A percentile compares a stretch with the other conserved stretches of the same genome.
Evolutionary conservation across 164 flowering plant genomes (phyloP).

Genomic region (Brasenia schreberi): DNA sequence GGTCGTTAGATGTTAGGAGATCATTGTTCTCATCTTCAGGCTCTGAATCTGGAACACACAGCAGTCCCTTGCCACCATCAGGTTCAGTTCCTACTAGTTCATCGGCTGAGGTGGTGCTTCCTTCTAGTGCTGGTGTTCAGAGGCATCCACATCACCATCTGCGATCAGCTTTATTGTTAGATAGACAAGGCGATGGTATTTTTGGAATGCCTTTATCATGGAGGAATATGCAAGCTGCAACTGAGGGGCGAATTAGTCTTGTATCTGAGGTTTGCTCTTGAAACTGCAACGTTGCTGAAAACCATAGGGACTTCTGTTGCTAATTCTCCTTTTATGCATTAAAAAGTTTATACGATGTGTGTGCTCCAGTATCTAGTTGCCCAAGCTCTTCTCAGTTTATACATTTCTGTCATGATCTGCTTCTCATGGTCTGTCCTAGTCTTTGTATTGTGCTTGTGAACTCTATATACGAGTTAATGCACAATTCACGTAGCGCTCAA

Average conservation of each 20-base stretch:
- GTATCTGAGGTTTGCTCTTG: constrained; percentile 63
- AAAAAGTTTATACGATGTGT: no score
- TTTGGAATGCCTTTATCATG: constrained; percentile 40
- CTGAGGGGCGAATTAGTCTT: constrained; percentile 64
- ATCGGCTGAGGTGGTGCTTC: constrained; percentile 24
- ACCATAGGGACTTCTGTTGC: no score
- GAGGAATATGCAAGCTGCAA: constrained; percentile 36
- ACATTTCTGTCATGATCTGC: no score
- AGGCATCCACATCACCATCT: constrained; percentile 25
- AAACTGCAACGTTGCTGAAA: no score
- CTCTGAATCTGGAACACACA: constrained; percentile 30
- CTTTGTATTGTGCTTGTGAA: no score
- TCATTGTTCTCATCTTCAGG: constrained; percentile 34
- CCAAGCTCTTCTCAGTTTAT: no score
- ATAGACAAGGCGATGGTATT: constrained; percentile 52
- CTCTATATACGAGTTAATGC: no score
- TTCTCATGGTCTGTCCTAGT: no score
- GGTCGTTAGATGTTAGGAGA: constrained; percentile 50
- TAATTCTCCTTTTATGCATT: no score
- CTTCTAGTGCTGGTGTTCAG: constrained; percentile 32
- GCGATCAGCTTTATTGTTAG: constrained; percentile 44
- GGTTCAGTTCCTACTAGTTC: constrained; percentile 23
- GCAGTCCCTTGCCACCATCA: constrained; percentile 16
- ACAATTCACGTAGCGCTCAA: no score
- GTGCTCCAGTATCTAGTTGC: no score